Conservation (phyloP, 306 rosid species). For the Castanopsis chinensis region DNA sequence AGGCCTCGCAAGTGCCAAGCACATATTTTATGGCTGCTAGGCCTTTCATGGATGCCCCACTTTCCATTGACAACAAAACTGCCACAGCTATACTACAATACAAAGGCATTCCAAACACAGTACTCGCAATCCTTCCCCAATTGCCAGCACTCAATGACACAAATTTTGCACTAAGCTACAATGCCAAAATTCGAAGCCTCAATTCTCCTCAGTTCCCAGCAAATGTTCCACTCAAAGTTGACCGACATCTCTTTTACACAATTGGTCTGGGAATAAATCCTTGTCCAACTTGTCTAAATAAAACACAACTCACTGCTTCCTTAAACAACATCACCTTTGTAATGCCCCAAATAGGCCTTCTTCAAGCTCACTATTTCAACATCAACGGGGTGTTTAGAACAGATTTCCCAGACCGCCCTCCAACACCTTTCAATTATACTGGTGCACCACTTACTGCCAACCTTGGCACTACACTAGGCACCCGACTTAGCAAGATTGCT, state of each 20-base stretch:
- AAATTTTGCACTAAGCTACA: constrained; percentile 14
- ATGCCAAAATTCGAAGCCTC: constrained; percentile 18
- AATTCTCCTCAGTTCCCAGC: constrained; percentile 30
- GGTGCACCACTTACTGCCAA: constrained; percentile 33
- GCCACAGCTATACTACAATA: constrained; percentile 33
- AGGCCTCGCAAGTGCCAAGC: constrained; percentile 17
- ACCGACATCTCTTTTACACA: constrained; percentile 28
- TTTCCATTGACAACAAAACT: constrained; percentile 28
- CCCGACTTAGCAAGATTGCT: constrained; percentile 30
- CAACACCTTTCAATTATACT: constrained; percentile 32
- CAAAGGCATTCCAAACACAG: constrained; percentile 27
- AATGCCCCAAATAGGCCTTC: constrained; percentile 34
- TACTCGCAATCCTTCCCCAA: constrained; percentile 23
- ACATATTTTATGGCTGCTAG: constrained; percentile 34
- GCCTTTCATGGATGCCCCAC: constrained; percentile 33
- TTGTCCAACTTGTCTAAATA: constrained; percentile 27
- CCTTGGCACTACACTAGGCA: constrained; percentile 30
- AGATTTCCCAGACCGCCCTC: constrained; percentile 38
- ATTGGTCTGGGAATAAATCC: constrained; percentile 26
- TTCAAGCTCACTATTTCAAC: constrained; percentile 37
- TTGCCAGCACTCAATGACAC: constrained; percentile 31
- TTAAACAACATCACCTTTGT: constrained; percentile 34
- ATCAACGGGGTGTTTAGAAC: constrained; percentile 33
- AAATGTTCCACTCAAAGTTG: constrained; percentile 31
- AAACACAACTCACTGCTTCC: constrained; percentile 31